Percentiles rank a stretch among this genome's conserved stretches.
phyloP scores from a whole-genome alignment of 306 rosid species.

The Astragalus membranaceus region DNA sequence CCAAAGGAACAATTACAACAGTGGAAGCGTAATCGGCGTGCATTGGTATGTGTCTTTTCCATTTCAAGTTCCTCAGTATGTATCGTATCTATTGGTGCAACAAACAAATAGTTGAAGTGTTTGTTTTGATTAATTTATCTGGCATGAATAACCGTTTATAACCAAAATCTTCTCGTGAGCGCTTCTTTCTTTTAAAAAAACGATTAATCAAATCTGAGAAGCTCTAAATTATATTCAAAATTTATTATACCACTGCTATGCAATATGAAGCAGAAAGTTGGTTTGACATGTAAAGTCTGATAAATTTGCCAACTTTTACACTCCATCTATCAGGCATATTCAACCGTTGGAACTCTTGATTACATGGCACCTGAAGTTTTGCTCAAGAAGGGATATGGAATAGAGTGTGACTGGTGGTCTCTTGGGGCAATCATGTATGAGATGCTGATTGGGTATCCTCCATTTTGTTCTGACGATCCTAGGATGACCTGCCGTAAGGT shows the following conservation, averaged over 20 bases:
- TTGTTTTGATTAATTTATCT: neutral
- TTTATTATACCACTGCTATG: constrained; percentile 2
- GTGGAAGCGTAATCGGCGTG: constrained; percentile 99
- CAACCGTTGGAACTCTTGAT: constrained; percentile 99
- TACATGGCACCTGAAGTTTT: constrained; percentile 99
- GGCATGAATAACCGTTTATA: neutral
- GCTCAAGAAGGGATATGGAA: constrained; percentile 96
- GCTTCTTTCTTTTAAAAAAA: neutral
- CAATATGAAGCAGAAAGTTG: neutral
- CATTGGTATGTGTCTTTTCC: constrained; percentile 55
- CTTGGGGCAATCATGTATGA: constrained; percentile 98
- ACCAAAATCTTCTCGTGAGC: neutral
- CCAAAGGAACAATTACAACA: constrained; percentile 89
- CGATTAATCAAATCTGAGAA: neutral
- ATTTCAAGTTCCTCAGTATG: constrained; percentile 8
- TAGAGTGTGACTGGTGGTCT: constrained; percentile 99
- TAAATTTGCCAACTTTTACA: constrained; percentile 1
- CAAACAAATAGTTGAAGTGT: constrained; percentile 6
- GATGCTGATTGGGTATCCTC: constrained; percentile 98
- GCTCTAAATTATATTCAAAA: neutral
- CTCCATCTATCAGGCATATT: constrained; percentile 63
- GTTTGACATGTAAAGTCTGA: neutral
- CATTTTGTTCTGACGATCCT: constrained; percentile 98
- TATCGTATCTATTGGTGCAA: neutral
- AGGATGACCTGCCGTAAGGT: constrained; percentile 99